Evolutionary conservation across 1,284 basidiomycete species (phyloP), one percentile per base, ranked within the genome.

Genomic region (Moesziomyces sp.): DNA sequence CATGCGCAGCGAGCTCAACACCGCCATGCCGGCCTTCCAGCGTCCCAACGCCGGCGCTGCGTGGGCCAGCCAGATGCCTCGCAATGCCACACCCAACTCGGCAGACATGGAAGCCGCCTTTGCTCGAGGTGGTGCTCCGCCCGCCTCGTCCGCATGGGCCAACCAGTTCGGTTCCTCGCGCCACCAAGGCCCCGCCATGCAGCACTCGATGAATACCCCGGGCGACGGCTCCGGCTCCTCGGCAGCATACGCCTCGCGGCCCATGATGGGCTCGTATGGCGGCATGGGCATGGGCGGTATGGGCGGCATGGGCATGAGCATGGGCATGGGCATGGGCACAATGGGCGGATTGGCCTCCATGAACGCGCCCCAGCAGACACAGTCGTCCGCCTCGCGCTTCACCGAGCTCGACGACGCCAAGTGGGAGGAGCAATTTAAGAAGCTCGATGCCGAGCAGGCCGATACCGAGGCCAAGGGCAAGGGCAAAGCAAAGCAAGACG

Each of bases 361-460:
- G 57, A 51, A 21, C 56, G 43, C 23, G 33, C 52, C 65, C n/a
- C 54, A 67, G 43, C 62, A 72, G 51, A 23, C 53, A 2, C 72
- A 76, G 33, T 33, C 62, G 6, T 40, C 60, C 16, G 54, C 58
- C 19, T 64, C 64, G 13, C 72, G 75, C 18, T 76, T 82, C 49
- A 61, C 64, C 54, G 81, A 84, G 53, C 70, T 83, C 28, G 76
- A 80, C 52, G 74, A 84, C 26, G 69, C 74, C 8, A 58, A 75
- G 30, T 81, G 79, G 80, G 78, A 84, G 46, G 83, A 77, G 48
- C 73, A 84, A 46, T 82, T 82, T 64, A 67, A 72, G 53, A 74
- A 73, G 50, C 72, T 83, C 28, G 82, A 83, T 44, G 79, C 57
- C 5, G 76, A 74, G 50, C 69, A 76, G 2, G 52, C 63, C 44